phyloP scores from a whole-genome alignment of 2,329 filamentous ascomycete species.

The Pezicula rhizophila region DNA sequence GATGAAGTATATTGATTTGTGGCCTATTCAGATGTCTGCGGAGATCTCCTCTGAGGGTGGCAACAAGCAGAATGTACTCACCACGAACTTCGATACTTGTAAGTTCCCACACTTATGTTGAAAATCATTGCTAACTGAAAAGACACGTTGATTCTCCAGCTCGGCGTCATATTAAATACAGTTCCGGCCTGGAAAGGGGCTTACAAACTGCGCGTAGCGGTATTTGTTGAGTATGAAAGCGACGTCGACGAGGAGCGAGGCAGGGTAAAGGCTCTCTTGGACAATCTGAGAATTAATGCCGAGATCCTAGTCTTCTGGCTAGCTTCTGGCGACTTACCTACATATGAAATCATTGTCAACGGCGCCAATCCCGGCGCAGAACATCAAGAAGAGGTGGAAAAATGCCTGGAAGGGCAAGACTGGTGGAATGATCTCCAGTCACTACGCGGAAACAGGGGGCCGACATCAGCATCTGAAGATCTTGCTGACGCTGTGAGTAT shows the following conservation, averaged over 20 bases:
- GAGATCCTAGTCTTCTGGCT: slow-evolving; percentile 77
- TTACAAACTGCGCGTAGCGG: slow-evolving; percentile 69
- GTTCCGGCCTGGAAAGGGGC: slow-evolving; percentile 73
- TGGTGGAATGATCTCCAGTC: slow-evolving; percentile 78
- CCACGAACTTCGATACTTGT: slow-evolving; percentile 89
- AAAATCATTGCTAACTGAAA: slow-evolving; percentile 11
- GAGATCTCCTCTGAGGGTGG: slow-evolving; percentile 64
- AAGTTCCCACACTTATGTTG: slow-evolving; percentile 28
- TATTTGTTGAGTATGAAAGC: slow-evolving; percentile 84
- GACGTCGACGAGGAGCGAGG: slow-evolving; percentile 75
- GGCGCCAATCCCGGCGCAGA: slow-evolving; percentile 52
- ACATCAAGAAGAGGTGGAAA: slow-evolving; percentile 55
- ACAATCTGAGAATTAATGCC: slow-evolving; percentile 77
- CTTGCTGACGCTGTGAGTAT: slow-evolving; percentile 37
- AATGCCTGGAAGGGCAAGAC: slow-evolving; percentile 61
- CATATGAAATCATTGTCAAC: slow-evolving; percentile 75
- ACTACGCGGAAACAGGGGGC: slow-evolving; percentile 35
- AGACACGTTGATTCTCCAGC: slow-evolving; percentile 75
- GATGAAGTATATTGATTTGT: slow-evolving; percentile 80
- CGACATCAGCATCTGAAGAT: slow-evolving; percentile 33
- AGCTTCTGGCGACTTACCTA: slow-evolving; percentile 63
- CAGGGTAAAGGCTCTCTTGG: slow-evolving; percentile 66
- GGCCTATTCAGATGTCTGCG: slow-evolving; percentile 92
- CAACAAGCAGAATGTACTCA: slow-evolving; percentile 60
- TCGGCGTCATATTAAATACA: slow-evolving; percentile 78